Conservation (phyloP, 2,329 filamentous ascomycete species). For the Cercospora berteroae region DNA sequence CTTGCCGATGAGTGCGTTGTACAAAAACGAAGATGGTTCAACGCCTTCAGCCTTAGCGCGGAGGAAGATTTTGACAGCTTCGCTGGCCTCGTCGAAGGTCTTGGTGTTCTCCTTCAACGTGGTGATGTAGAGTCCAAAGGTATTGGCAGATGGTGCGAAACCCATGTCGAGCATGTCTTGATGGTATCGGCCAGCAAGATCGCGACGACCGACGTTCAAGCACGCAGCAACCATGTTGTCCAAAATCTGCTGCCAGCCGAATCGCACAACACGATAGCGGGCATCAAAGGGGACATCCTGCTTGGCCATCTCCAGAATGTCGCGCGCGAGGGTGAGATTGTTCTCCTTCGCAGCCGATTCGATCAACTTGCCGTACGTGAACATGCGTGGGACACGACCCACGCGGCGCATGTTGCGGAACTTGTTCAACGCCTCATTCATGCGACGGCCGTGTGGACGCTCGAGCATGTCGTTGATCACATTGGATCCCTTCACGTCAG, state of each 20-base stretch:
- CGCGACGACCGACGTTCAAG: slow-evolving; percentile 76
- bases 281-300: slow-evolving; percentile 80
- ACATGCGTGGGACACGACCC: slow-evolving; percentile 89
- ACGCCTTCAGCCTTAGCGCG: slow-evolving; percentile 91
- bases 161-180: slow-evolving; percentile 90
- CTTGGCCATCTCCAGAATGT: slow-evolving; percentile 85
- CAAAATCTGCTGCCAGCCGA: slow-evolving; percentile 94
- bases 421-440: slow-evolving; percentile 77
- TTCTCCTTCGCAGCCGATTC: slow-evolving; percentile 83
- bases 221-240: slow-evolving; percentile 96
- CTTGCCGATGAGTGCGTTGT: slow-evolving; percentile 97
- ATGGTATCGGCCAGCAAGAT: slow-evolving; percentile 80
- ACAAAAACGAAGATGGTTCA: slow-evolving; percentile 92
- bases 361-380: slow-evolving; percentile 95
- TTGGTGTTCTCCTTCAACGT: slow-evolving; percentile 95
- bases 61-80: slow-evolving; percentile 96
- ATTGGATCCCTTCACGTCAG: slow-evolving; percentile 90
- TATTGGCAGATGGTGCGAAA: slow-evolving; percentile 90
- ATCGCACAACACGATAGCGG: slow-evolving; percentile 83
- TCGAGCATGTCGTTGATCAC: slow-evolving; percentile 88
- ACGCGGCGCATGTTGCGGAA: slow-evolving; percentile 92
- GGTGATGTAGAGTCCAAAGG: slow-evolving; percentile 98
- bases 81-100: slow-evolving; percentile 95
- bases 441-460: slow-evolving; percentile 65
- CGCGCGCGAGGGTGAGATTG: slow-evolving; percentile 76